Evolutionary conservation across 2,329 filamentous ascomycete species (phyloP), one percentile per base, ranked within the genome.

Genomic region (Waltergamsia citrina): DNA sequence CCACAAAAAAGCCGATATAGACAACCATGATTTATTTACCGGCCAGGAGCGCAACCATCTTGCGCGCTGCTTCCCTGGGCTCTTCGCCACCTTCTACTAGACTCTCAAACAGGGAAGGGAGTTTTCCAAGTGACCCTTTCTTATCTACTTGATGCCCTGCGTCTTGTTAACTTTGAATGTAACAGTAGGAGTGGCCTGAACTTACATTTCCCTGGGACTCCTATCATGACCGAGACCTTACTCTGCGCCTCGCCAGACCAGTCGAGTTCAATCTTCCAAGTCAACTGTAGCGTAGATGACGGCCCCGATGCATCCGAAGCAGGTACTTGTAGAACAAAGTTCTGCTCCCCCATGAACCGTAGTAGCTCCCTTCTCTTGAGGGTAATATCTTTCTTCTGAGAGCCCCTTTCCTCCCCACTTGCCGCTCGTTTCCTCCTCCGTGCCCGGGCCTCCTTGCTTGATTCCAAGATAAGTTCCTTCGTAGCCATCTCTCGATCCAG

Each of bases 241-340:
- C 71, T 82, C 45, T 71, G 68, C 5, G 76, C 79, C 48, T 85
- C 81, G 6, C 81, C 81, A 0, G 78, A 79, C 80, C 79, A 85
- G 51, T 85, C 80, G 46, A 85, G 82, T 3, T 56, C 54, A 28
- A 82, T 75, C 30, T 54, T 60, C 81, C 81, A 85, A 37, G 67
- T 61, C 2, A 85, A 56, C 18, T 73, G 65, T 5, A 78, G 36
- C 9, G 61, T 51, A 3, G 68, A 59, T 8, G 57, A 39, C 1
- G 51, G 48, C 5, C 11, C 20, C 5, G 18, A 20, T 30, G 32
- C 29, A 4, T 33, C 10, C 14, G 26, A 1, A 3, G 43, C 47
- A 5, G 43, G 47, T 6, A 70, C 41, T 1, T 60, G 53, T 2
- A 75, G 40, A 22, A 70, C 63, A 11, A 67, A 59, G 18, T 55